Conservation (phyloP, 306 rosid genomes). For the Malus sylvestris region DNA sequence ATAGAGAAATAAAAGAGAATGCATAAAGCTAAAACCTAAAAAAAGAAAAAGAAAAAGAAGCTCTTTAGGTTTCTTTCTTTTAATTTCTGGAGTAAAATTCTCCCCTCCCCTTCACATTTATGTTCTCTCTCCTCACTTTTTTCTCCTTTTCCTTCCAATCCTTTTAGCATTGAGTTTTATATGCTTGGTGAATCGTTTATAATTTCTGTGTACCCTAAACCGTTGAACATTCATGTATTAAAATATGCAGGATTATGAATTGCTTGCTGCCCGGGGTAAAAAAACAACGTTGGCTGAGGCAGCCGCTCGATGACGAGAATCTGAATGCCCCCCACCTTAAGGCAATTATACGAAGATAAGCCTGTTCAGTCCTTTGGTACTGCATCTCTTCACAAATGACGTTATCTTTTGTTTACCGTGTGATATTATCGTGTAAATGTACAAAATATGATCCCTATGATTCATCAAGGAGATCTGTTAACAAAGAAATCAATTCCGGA, state of each 20-base stretch:
- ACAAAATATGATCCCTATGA: not conserved
- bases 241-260: conserved; percentile 54
- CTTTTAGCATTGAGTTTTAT: not conserved
- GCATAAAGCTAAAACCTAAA: too few species aligned
- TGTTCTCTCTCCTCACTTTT: not conserved
- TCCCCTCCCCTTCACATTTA: not conserved
- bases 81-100: not conserved
- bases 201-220: not conserved
- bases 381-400: not conserved
- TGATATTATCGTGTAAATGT: not conserved
- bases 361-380: not conserved
- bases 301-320: conserved; percentile 28
- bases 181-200: not conserved
- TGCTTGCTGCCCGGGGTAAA: conserved; percentile 47
- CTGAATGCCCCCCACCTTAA: not conserved
- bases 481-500: not conserved
- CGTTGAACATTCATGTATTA: not conserved
- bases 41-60: too few species aligned
- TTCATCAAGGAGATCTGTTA: not conserved
- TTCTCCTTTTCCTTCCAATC: too few species aligned
- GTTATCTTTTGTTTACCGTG: not conserved
- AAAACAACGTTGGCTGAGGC: conserved; percentile 46
- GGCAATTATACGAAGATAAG: not conserved
- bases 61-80: not conserved
- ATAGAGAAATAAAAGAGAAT: too few species aligned